These are phyloP conservation scores for Fusarium miscanthi DNA, from an alignment of 2,329 filamentous ascomycete genomes.

Conservation along the genomic window DNA sequence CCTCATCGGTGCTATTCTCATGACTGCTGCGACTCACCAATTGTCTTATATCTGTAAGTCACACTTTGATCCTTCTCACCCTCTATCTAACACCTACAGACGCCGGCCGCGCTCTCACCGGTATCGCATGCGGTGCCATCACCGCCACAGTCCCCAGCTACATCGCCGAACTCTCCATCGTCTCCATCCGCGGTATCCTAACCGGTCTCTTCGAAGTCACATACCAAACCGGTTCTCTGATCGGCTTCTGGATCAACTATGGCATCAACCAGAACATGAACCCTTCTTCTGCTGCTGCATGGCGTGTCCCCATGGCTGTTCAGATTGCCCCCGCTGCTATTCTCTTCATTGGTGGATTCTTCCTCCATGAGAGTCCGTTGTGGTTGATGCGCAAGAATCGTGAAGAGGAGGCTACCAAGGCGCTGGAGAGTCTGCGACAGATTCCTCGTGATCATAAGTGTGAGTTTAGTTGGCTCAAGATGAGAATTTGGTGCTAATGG, in stretches of 20 bases:
- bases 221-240: slow-evolving; percentile 62
- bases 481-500: not conserved
- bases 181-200: slow-evolving; percentile 67
- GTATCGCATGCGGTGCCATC: slow-evolving; percentile 67
- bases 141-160: slow-evolving; percentile 71
- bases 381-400: slow-evolving; percentile 52
- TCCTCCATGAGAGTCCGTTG: slow-evolving; percentile 57
- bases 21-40: slow-evolving; percentile 54
- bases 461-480: not conserved
- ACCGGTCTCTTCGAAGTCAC: slow-evolving; percentile 65
- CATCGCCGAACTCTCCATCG: slow-evolving; percentile 70
- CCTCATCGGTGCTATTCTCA: slow-evolving; percentile 57
- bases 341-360: slow-evolving; percentile 57
- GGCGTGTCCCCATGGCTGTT: slow-evolving; percentile 61
- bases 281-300: slow-evolving; percentile 49
- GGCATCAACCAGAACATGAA: slow-evolving; percentile 56
- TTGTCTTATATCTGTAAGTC: slow-evolving; percentile 57
- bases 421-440: slow-evolving; percentile 55
- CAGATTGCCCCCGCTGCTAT: slow-evolving; percentile 58
- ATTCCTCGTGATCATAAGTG: slow-evolving; percentile 54
- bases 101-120: slow-evolving; percentile 67
- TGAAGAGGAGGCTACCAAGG: slow-evolving; percentile 48
- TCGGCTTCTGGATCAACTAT: slow-evolving; percentile 65
- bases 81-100: slow-evolving; percentile 52
- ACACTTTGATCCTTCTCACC: rapidly evolving